A percentile compares a stretch with the other conserved stretches of the same genome.
These are phyloP conservation scores for Pythium vanterpoolii DNA, from an alignment of 352 stramenopile species.

Conservation along the genomic window DNA sequence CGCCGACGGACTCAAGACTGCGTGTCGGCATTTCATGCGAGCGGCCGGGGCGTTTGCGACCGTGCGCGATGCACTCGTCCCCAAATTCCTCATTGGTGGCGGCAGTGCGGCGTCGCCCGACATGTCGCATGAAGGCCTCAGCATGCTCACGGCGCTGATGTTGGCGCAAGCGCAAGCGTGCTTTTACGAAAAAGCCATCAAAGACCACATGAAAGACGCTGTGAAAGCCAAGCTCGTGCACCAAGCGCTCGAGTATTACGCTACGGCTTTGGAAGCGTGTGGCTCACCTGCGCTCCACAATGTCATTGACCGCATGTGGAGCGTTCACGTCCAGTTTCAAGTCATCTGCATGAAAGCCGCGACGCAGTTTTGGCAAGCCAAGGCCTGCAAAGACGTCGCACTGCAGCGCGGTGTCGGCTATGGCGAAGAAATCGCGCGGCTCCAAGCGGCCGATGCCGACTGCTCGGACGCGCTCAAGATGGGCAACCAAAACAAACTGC, in stretches of 20 bases:
- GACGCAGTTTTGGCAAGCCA: slow-evolving; percentile 75
- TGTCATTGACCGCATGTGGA: slow-evolving; percentile 65
- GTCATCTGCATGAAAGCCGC: slow-evolving; percentile 67
- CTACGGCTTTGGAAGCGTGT: slow-evolving; percentile 49
- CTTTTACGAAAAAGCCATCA: slow-evolving; percentile 91
- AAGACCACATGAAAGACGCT: slow-evolving; percentile 80
- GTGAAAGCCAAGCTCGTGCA: slow-evolving; percentile 84
- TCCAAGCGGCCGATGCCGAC: slow-evolving; percentile 47
- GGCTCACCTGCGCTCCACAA: slow-evolving; percentile 44
- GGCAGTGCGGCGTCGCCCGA: slow-evolving; percentile 41
- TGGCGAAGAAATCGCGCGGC: slow-evolving; percentile 70
- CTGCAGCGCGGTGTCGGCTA: slow-evolving; percentile 57
- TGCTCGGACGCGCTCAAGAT: slow-evolving; percentile 60
- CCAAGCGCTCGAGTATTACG: slow-evolving; percentile 70
- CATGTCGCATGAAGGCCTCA: slow-evolving; percentile 60
- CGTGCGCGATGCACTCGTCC: slow-evolving; percentile 54
- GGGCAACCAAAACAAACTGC: slow-evolving; percentile 60
- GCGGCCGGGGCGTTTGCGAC: slow-evolving; percentile 69
- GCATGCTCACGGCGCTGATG: slow-evolving; percentile 72
- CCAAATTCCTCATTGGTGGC: slow-evolving; percentile 27
- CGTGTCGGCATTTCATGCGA: slow-evolving; percentile 83
- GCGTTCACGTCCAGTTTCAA: slow-evolving; percentile 64
- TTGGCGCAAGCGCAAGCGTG: slow-evolving; percentile 86
- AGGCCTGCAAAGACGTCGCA: slow-evolving; percentile 56
- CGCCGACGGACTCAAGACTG: slow-evolving; percentile 75